These are phyloP conservation scores for Cladosporium oxysporum DNA, from an alignment of 2,329 filamentous ascomycete species.

Conservation along the genomic window DNA sequence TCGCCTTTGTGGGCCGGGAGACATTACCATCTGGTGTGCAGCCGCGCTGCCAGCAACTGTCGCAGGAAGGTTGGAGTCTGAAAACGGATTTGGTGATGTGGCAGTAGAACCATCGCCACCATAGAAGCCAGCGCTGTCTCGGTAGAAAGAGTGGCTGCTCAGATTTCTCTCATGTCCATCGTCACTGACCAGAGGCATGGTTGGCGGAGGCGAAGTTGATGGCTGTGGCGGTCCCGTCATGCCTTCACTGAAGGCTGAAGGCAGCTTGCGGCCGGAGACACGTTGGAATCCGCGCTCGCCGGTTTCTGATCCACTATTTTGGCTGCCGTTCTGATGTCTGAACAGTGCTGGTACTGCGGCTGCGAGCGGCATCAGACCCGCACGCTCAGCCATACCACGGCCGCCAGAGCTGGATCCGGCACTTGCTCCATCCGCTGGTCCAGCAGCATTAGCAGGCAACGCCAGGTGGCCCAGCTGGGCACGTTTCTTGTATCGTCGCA, in stretches of 20 bases:
- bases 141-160: constrained; percentile 45
- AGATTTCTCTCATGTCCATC: constrained; percentile 24
- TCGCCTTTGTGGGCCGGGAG: constrained; percentile 37
- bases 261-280: constrained; percentile 51
- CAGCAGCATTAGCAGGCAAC: constrained; percentile 28
- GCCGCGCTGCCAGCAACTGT: not conserved
- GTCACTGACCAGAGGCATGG: constrained; percentile 22
- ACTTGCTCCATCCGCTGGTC: constrained; percentile 15
- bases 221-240: constrained; percentile 41
- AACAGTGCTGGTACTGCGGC: constrained; percentile 42
- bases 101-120: constrained; percentile 37
- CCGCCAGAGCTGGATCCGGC: constrained; percentile 23
- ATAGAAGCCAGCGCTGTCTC: constrained; percentile 47
- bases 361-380: constrained; percentile 39
- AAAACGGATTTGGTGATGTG: constrained; percentile 18
- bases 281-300: constrained; percentile 48
- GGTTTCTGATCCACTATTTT: constrained; percentile 26
- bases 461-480: constrained; percentile 29
- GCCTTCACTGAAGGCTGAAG: constrained; percentile 51
- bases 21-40: constrained; percentile 32
- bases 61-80: constrained; percentile 14
- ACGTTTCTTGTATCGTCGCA: constrained; percentile 52
- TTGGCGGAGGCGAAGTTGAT: constrained; percentile 19
- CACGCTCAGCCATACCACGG: constrained; percentile 45
- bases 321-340: constrained; percentile 37